A percentile compares a stretch with the other conserved stretches of the same genome.
These are phyloP conservation scores for Wickerhamiella galacta DNA, from an alignment of 805 yeast species.

Conservation along the genomic window DNA sequence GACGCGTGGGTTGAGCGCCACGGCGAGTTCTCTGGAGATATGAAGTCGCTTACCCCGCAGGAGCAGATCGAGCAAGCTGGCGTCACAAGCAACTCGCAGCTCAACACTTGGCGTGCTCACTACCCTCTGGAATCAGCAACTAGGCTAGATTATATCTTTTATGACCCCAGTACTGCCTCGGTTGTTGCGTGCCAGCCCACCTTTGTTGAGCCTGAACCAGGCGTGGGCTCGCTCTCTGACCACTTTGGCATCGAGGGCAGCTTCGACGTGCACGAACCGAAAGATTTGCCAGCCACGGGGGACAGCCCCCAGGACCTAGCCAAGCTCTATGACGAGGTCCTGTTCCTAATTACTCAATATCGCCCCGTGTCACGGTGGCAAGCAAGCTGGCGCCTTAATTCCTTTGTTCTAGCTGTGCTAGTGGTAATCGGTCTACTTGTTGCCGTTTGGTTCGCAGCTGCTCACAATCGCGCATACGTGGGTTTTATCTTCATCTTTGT, in stretches of 20 bases:
- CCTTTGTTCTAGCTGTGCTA: constrained; percentile 41
- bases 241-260: constrained; percentile 54
- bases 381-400: constrained; percentile 43
- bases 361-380: constrained; percentile 41
- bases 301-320: constrained; percentile 1
- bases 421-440: constrained; percentile 37
- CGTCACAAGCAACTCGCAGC: constrained; percentile 71
- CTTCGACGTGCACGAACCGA: constrained; percentile 7
- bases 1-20: constrained; percentile 73
- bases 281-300: too few species aligned
- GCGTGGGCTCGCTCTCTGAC: constrained; percentile 69
- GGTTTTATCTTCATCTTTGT: constrained; percentile 48
- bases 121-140: constrained; percentile 52
- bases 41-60: constrained; percentile 33
- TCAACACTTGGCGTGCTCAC: constrained; percentile 71
- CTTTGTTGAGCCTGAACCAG: constrained; percentile 53
- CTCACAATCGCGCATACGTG: constrained; percentile 36
- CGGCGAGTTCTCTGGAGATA: constrained; percentile 28
- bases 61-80: constrained; percentile 63
- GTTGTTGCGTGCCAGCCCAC: constrained; percentile 51
- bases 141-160: constrained; percentile 76
- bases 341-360: constrained; percentile 31
- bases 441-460: constrained; percentile 42
- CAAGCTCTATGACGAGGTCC: constrained; percentile 33
- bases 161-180: constrained; percentile 37